Conservation (phyloP, 179 eudicot species). For the Drosera spatulata region DNA sequence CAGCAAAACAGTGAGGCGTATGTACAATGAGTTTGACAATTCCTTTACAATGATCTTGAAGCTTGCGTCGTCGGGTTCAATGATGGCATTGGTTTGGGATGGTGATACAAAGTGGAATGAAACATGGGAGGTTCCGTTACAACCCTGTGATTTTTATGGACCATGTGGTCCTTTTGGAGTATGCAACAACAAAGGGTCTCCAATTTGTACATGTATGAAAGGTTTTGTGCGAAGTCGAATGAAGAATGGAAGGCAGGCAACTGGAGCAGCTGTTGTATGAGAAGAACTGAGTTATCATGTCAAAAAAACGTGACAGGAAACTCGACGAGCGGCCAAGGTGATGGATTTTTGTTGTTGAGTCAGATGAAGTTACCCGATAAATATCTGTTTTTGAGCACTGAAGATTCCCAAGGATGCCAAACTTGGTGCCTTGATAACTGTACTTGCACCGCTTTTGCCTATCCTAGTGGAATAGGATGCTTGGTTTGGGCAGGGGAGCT, state of each 20-base stretch:
- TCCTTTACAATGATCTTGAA: constrained; percentile 1
- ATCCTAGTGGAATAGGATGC: constrained; percentile 18
- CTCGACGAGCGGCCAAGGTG: constrained; percentile 7
- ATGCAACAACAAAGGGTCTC: constrained; percentile 11
- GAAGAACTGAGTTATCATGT: constrained; percentile 16
- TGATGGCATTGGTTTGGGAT: constrained; percentile 7
- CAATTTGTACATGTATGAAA: constrained; percentile 16
- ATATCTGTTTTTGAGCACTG: constrained; percentile 1
- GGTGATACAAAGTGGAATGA: background rate
- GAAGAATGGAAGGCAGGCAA: constrained; percentile 26
- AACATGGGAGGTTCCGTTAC: constrained; percentile 1
- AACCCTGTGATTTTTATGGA: constrained; percentile 21
- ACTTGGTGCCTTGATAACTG: constrained; percentile 26
- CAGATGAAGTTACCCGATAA: constrained; percentile 23
- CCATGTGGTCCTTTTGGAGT: constrained; percentile 22
- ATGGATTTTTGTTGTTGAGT: constrained; percentile 14
- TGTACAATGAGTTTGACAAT: background rate
- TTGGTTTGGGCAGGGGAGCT: constrained; percentile 27
- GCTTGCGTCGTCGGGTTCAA: constrained; percentile 12
- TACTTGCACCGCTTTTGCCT: constrained; percentile 26
- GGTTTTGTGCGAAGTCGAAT: background rate
- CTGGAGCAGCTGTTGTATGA: constrained; percentile 18
- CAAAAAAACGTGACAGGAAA: constrained; percentile 7
- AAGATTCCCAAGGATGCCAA: constrained; percentile 7
- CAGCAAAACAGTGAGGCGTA: constrained; percentile 7